These are phyloP conservation scores for Kodamaea derodonti DNA, from an alignment of 1,139 yeast genomes.

Conservation along the genomic window DNA sequence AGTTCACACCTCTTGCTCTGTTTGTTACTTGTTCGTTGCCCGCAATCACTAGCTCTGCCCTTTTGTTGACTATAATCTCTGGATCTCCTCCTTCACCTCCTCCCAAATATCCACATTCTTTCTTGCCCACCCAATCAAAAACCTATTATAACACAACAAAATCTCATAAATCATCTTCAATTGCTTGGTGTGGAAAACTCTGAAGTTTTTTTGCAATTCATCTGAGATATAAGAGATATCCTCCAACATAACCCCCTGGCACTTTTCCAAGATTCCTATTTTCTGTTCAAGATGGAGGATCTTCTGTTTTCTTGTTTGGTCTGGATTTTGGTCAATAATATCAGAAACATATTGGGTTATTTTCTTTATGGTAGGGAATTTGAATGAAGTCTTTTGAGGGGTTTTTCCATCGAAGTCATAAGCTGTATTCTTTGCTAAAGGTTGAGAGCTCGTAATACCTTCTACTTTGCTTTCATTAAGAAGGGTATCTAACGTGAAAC, in stretches of 20 bases:
- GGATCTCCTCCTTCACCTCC: constrained; percentile 51
- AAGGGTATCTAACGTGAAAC: constrained; percentile 39
- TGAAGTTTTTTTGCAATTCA: constrained; percentile 47
- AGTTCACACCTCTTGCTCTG: no score
- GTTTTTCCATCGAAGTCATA: constrained; percentile 24
- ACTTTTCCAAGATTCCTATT: constrained; percentile 51
- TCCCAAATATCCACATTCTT: constrained; percentile 73
- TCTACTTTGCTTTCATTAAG: constrained; percentile 40
- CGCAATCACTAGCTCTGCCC: no score
- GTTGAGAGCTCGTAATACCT: constrained; percentile 20
- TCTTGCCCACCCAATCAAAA: constrained; percentile 65
- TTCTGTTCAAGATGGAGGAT: constrained; percentile 50
- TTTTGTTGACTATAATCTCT: constrained; percentile 17
- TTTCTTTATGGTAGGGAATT: constrained; percentile 37
- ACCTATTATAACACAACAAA: constrained; percentile 50
- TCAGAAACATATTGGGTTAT: constrained; percentile 64
- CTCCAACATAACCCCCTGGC: constrained; percentile 53
- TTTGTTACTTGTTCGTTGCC: no score
- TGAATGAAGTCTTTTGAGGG: constrained; percentile 11
- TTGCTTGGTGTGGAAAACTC: constrained; percentile 48
- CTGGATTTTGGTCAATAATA: constrained; percentile 69
- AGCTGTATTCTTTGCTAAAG: constrained; percentile 23
- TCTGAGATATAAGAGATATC: constrained; percentile 55
- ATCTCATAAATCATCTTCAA: constrained; percentile 41
- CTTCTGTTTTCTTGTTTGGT: constrained; percentile 56